Base-by-base conservation (phyloP, 164 flowering plant genomes). In the Nelumbo lutea region DNA sequence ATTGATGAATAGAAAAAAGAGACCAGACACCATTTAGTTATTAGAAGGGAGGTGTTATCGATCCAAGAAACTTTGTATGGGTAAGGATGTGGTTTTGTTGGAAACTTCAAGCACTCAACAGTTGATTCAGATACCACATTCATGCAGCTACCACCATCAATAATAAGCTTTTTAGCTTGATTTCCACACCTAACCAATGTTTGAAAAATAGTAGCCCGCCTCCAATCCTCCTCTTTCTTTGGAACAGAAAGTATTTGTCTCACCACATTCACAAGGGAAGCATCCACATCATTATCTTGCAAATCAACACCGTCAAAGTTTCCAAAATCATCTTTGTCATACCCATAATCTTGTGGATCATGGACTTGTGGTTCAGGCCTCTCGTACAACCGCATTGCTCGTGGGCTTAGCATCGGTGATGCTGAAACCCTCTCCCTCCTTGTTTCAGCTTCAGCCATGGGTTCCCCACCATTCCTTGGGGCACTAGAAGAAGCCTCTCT, bases 61-160 rank as follows among this genome's bases (percentile, higher is more conserved):
- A 27, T 66, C 68, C 41, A 66, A 41, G 68, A 40, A 11, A 66
- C 60, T 40, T 55, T 66, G 50, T 55, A 66, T 1, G 47, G 59
- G 5, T 52, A 38, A 65, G 27, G 27, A 27, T 27, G 27, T 27
- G 27, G 27, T 27, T 27, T 27, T 27, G 27, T 27, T 27, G 27
- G 27, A 27, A 27, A 27, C 27, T 27, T 27, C 27, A 27, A 27
- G 27, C 27, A 27, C 27, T 27, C 27, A 27, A 27, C 27, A 27
- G 27, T 27, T 27, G 27, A 27, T 27, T 27, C 27, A 27, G 27
- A 27, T 0, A 27, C 27, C 27, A 27, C 27, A 27, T 27, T 27
- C 27, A 27, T 65, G 44, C 57, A 38, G 47, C 45, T 65, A 3
- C 44, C 67, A 7, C 67, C 44, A 40, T 65, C 67, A 65, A 65